Conservation (phyloP, 2,329 filamentous ascomycete species). For the Metarhizium rileyi region DNA sequence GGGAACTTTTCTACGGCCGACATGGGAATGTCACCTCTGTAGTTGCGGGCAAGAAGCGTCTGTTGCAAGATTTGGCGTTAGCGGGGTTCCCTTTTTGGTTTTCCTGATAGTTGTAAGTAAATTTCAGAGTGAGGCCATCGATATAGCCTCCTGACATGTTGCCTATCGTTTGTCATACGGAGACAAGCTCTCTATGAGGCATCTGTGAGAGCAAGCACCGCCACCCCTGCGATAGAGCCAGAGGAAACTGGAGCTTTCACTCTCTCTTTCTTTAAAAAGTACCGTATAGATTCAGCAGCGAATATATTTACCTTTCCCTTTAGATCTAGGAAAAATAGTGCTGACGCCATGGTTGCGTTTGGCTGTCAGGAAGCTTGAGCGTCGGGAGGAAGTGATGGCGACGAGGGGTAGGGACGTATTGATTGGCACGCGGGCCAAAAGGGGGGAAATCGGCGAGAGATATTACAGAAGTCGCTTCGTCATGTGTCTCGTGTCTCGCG, state of each 20-base stretch:
- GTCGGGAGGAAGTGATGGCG: not conserved
- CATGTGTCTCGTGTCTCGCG: not conserved
- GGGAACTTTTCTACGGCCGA: slow-evolving; percentile 98
- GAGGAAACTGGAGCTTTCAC: not conserved
- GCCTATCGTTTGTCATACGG: too few species aligned
- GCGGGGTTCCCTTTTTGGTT: too few species aligned
- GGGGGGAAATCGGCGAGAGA: slow-evolving; percentile 5
- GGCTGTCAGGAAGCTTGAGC: not conserved
- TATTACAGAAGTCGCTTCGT: not conserved
- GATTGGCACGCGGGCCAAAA: slow-evolving; percentile 20
- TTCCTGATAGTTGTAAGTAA: too few species aligned
- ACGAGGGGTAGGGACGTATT: slow-evolving; percentile 7
- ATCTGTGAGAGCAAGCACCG: too few species aligned
- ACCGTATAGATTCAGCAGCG: not conserved
- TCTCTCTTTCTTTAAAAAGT: not conserved
- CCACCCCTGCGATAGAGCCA: slow-evolving; percentile 9
- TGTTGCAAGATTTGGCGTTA: too few species aligned
- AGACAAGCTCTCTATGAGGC: too few species aligned
- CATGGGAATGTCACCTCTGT: slow-evolving; percentile 98
- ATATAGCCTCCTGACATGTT: too few species aligned
- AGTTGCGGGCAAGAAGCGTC: slow-evolving; percentile 98
- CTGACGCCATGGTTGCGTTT: slow-evolving; percentile 70
- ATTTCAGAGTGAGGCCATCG: too few species aligned
- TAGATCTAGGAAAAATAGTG: slow-evolving; percentile 95
- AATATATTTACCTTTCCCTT: slow-evolving; percentile 80